A percentile compares a stretch with the other conserved stretches of the same genome.
Conservation (phyloP, 495 filamentous ascomycete genomes). For the Neurospora tetrasperma region DNA sequence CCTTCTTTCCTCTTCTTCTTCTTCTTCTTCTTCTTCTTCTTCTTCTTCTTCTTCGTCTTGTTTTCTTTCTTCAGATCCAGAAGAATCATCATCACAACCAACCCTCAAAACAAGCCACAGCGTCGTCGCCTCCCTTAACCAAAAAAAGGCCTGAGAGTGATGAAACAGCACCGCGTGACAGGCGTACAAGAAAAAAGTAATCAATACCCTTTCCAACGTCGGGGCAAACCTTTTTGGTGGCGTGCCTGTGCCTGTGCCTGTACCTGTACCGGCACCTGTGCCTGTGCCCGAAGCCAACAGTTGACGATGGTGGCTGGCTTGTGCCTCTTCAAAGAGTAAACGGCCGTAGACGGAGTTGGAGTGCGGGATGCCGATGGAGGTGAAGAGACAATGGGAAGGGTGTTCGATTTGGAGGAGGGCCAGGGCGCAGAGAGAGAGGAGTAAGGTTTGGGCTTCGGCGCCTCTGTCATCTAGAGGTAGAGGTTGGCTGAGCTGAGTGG, state of each 20-base stretch:
- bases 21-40: too few relatives aligned
- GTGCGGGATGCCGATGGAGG: slow-evolving; percentile 5
- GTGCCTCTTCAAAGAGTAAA: slow-evolving; percentile 19
- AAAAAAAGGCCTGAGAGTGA: slow-evolving; percentile 51
- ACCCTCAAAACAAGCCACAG: slow-evolving; percentile 33
- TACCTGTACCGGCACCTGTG: background rate
- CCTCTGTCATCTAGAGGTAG: background rate
- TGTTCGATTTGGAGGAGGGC: slow-evolving; percentile 27
- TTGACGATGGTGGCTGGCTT: slow-evolving; percentile 12
- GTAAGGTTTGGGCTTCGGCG: slow-evolving; percentile 20
- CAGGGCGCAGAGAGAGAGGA: slow-evolving; percentile 27
- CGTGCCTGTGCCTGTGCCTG: background rate
- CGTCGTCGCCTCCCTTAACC: slow-evolving; percentile 52
- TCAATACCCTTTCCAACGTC: slow-evolving; percentile 49
- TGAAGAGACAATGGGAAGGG: slow-evolving; percentile 6
- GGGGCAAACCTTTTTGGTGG: slow-evolving; percentile 21
- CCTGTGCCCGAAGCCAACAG: background rate
- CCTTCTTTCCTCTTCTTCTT: slow-evolving; percentile 15
- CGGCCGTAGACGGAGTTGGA: slow-evolving; percentile 20
- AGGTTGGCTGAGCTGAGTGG: background rate
- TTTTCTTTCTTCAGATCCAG: background rate
- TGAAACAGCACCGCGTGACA: slow-evolving; percentile 56
- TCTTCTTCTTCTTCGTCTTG: slow-evolving; percentile 14
- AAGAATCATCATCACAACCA: slow-evolving; percentile 5
- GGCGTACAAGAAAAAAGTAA: slow-evolving; percentile 63